Evolutionary conservation across 1,284 basidiomycete genomes (phyloP), one percentile per base, ranked within the genome.

Genomic region (Moniliophthora roreri): DNA sequence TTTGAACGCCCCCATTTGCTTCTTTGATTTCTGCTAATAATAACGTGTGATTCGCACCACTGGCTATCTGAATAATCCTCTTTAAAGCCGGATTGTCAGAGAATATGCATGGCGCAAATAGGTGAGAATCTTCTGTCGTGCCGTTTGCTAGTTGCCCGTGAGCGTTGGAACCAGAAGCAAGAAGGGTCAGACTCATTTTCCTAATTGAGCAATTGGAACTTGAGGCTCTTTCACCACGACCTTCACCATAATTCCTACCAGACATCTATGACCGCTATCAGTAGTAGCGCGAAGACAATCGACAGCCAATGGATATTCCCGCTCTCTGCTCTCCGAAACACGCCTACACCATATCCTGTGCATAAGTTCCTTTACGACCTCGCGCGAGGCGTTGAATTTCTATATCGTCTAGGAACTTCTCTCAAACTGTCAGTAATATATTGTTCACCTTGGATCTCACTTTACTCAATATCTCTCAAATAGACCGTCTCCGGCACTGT

Each of bases 401-500:
- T 92, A 26, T 91, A 86, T 67, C 84, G 89, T 48, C 67, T 92
- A 46, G 90, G 88, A 32, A 81, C 85, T 32, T 87, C 87, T 52
- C 76, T 92, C 35, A 77, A 73, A 54, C 69, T 92, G 89, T 91
- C 59, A 66, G 89, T 81, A n/a, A n/a, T n/a, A n/a, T n/a, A 9
- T 15, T n/a, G 32, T 15, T 42, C 11, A 32, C 13, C 15, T 6
- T 44, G 6, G 40, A 41, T 54, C 55, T 50, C 54, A 56, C 38
- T 34, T 47, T 53, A 54, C 48, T 53, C 38, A 47, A 40, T 51
- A 55, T 44, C 35, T 50, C 50, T 51, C 51, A 57, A 39, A 53
- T 65, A 93, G 90, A 50, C 87, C 89, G 28, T 82, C 84, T 20
- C 84, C 88, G 20, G 87, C 89, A 8, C 79, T 94, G 73, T 88